These are phyloP conservation scores for Delitschia confertaspora DNA, from an alignment of 495 filamentous ascomycete species.

Conservation along the genomic window DNA sequence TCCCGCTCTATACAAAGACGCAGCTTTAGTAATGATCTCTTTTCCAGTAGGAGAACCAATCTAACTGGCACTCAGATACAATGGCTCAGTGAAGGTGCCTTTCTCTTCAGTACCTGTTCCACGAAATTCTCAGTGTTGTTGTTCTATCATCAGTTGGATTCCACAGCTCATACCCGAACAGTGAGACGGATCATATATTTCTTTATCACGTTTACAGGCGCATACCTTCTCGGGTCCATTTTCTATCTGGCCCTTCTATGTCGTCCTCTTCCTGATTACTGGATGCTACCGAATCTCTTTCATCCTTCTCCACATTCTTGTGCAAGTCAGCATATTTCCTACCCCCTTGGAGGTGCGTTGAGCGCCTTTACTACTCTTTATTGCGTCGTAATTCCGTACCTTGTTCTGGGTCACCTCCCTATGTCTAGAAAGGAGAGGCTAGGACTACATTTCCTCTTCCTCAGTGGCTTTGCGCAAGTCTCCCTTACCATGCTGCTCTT, in stretches of 20 bases:
- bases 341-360: slow-evolving; percentile 24
- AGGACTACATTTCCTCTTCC: slow-evolving; percentile 22
- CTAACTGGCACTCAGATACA: slow-evolving; percentile 14
- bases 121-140: slow-evolving; percentile 31
- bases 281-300: slow-evolving; percentile 22
- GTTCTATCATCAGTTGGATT: slow-evolving; percentile 29
- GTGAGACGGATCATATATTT: slow-evolving; percentile 20
- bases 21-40: slow-evolving; percentile 13
- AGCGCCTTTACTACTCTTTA: slow-evolving; percentile 24
- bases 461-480: slow-evolving; percentile 21
- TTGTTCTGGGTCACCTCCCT: slow-evolving; percentile 27
- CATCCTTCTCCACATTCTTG: slow-evolving; percentile 15
- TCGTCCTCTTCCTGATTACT: slow-evolving; percentile 26
- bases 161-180: slow-evolving; percentile 9
- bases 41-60: background rate
- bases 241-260: slow-evolving; percentile 21
- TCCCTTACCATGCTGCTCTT: too few relatives aligned
- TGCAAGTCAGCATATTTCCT: slow-evolving; percentile 21
- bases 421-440: slow-evolving; percentile 22
- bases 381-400: slow-evolving; percentile 22
- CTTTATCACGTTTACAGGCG: slow-evolving; percentile 23
- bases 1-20: slow-evolving; percentile 4
- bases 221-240: slow-evolving; percentile 14
- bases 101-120: slow-evolving; percentile 22
- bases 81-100: slow-evolving; percentile 29